Evolutionary conservation across 2,329 filamentous ascomycete genomes (phyloP), one percentile per base, ranked within the genome.

Genomic region (Ascochyta clinopodiicola): DNA sequence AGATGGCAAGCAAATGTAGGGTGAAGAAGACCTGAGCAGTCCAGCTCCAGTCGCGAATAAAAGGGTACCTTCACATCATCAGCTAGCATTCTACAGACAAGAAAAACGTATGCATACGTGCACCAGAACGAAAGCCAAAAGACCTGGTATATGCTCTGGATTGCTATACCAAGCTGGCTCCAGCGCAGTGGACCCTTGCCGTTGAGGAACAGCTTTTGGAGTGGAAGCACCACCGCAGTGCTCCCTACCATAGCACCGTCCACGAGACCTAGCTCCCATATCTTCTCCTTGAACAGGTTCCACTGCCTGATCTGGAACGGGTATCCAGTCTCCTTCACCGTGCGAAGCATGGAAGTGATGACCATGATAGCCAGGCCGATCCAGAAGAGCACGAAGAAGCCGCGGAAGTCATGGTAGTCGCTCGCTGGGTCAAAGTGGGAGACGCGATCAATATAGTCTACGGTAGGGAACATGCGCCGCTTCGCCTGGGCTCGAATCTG

Each of bases 341-440:
- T 98, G 68, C 94, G 87, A 69, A 97, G 78, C 81, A 92, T 91
- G n/a, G 91, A 91, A 2, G 94, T 98, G 60, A 96, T 88, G 68
- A 93, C 92, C 93, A 99, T 96, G 75, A 99, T 96, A 64, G 91
- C 91, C 56, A 99, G 82, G 9, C 92, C 92, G 62, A 99, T 94
- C 95, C 95, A 99, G 79, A 99, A 99, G 34, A 99, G 85, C 49
- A 95, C 91, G 79, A 97, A 99, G 84, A 99, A 99, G 72, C 95
- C 95, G 67, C 92, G 87, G 75, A 99, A 99, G 77, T 99, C 92
- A 69, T 88, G 88, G 75, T 98, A 93, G 69, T 96, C 92, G 76
- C 91, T 96, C 44, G 86, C 84, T 0, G 93, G 92, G 72, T 99
- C 95, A 73, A 99, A 96, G 78, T 99, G 94, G 17, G 94, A 98